phyloP scores from a whole-genome alignment of 495 filamentous ascomycete species.

The Lophium mytilinum region DNA sequence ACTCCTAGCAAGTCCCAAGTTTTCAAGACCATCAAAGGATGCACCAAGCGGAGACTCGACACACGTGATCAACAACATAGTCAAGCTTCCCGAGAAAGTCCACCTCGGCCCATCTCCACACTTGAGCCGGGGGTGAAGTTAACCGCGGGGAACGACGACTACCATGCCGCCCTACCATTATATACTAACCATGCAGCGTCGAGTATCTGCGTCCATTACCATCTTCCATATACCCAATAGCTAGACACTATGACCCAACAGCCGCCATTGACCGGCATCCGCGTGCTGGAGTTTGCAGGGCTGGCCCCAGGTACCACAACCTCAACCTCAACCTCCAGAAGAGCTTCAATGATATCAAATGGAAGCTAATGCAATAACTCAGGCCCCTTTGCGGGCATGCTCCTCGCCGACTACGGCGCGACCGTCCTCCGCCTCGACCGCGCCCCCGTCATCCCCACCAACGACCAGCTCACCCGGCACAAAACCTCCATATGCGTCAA shows the following conservation, averaged over 20 bases:
- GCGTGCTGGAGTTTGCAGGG: conserved; percentile 83
- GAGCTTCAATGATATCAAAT: neutral
- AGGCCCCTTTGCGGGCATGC: conserved; percentile 84
- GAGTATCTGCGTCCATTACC: neutral
- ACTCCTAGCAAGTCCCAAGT: no score
- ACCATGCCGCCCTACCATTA: neutral
- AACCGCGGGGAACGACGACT: neutral
- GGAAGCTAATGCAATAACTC: conserved; percentile 4
- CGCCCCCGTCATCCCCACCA: conserved; percentile 38
- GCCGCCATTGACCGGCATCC: conserved; percentile 65
- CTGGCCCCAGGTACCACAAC: conserved; percentile 65
- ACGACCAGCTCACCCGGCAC: conserved; percentile 66
- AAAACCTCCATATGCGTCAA: conserved; percentile 73
- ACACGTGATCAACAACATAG: no score
- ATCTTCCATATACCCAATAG: neutral
- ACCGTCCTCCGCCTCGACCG: conserved; percentile 84
- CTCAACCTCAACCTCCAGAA: conserved; percentile 2
- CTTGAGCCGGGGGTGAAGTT: no score
- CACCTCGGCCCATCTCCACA: no score
- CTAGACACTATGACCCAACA: conserved; percentile 34
- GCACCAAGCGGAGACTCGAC: no score
- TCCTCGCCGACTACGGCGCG: conserved; percentile 84
- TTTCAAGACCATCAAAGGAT: no score
- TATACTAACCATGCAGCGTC: neutral
- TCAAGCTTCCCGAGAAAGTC: no score